Conservation (phyloP, 352 stramenopile species). For the Phytophthora colocasiae region DNA sequence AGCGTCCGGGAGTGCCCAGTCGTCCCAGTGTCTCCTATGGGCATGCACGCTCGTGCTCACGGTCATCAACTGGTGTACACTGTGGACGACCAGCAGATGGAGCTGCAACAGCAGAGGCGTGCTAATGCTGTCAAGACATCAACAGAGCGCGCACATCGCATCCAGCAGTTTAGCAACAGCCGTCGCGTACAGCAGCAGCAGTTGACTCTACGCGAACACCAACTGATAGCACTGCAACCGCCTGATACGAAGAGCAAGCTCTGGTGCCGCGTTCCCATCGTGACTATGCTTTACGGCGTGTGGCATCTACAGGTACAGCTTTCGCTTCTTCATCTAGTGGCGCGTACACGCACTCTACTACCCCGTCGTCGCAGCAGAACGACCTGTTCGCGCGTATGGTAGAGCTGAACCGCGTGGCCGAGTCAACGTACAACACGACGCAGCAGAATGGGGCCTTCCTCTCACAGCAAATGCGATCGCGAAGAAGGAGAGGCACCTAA, state of each 20-base stretch:
- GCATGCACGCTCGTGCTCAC: conserved; percentile 7
- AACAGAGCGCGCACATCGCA: conserved; percentile 12
- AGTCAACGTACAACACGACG: conserved; percentile 43
- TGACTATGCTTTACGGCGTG: conserved; percentile 14
- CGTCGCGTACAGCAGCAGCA: conserved; percentile 14
- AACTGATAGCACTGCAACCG: conserved; percentile 7
- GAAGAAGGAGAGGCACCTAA: conserved; percentile 1
- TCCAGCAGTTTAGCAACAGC: conserved; percentile 4
- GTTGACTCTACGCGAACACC: conserved; percentile 18
- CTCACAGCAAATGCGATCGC: conserved; percentile 27
- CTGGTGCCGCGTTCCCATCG: conserved; percentile 5
- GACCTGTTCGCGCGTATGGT: conserved; percentile 36
- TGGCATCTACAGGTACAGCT: conserved; percentile 17
- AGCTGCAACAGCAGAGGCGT: conserved; percentile 17
- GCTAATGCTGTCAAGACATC: conserved; percentile 20
- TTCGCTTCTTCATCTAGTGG: background rate
- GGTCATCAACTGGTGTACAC: conserved; percentile 17
- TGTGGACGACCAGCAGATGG: conserved; percentile 22
- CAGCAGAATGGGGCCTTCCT: conserved; percentile 30
- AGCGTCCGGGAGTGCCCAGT: conserved; percentile 7
- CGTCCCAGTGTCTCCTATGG: conserved; percentile 10
- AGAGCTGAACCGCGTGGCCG: conserved; percentile 36
- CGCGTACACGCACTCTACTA: conserved; percentile 1
- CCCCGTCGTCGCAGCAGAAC: conserved; percentile 11
- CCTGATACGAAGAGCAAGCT: conserved; percentile 3